phyloP scores from a whole-genome alignment of 176 grass and related monocot species.

The Echinochloa phyllopogon region DNA sequence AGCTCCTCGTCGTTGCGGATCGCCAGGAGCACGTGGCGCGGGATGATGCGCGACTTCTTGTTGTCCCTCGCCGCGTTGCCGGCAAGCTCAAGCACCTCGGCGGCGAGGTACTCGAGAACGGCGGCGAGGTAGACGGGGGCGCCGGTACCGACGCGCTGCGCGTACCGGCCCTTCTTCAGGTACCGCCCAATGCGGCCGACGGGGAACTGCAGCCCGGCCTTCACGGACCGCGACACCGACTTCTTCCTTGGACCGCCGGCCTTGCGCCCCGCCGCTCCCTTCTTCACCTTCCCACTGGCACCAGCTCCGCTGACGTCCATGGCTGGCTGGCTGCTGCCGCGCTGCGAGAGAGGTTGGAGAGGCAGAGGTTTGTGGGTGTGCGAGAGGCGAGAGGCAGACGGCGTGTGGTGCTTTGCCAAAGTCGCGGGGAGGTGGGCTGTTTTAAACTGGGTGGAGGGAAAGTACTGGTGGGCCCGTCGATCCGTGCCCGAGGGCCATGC shows the following conservation, averaged over 20 bases:
- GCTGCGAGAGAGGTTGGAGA: not conserved
- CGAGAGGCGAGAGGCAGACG: too few species aligned
- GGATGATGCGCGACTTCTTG: slow-evolving; percentile 47
- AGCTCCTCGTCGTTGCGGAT: slow-evolving; percentile 49
- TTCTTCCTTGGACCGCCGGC: slow-evolving; percentile 29
- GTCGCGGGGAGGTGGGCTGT: not conserved
- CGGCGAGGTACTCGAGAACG: slow-evolving; percentile 50
- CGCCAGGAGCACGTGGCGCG: slow-evolving; percentile 42
- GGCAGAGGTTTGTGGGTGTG: not conserved
- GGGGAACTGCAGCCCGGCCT: slow-evolving; percentile 59
- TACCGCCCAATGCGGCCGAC: slow-evolving; percentile 54
- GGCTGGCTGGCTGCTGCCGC: not conserved
- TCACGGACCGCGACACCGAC: slow-evolving; percentile 34
- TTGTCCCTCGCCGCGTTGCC: slow-evolving; percentile 27
- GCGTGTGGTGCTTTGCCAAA: not conserved
- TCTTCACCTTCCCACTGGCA: slow-evolving; percentile 23
- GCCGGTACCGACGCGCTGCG: slow-evolving; percentile 43
- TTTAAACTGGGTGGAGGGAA: not conserved
- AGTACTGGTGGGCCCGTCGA: slow-evolving; percentile 41
- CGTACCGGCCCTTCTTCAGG: slow-evolving; percentile 50
- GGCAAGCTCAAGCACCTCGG: slow-evolving; percentile 34
- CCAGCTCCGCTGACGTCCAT: not conserved
- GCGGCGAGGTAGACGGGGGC: slow-evolving; percentile 47
- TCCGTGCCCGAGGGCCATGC: slow-evolving; percentile 11
- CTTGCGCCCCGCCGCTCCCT: slow-evolving; percentile 33